Evolutionary conservation across 1,139 yeast species (phyloP).

Genomic region (Pichia sorboxylosa): DNA sequence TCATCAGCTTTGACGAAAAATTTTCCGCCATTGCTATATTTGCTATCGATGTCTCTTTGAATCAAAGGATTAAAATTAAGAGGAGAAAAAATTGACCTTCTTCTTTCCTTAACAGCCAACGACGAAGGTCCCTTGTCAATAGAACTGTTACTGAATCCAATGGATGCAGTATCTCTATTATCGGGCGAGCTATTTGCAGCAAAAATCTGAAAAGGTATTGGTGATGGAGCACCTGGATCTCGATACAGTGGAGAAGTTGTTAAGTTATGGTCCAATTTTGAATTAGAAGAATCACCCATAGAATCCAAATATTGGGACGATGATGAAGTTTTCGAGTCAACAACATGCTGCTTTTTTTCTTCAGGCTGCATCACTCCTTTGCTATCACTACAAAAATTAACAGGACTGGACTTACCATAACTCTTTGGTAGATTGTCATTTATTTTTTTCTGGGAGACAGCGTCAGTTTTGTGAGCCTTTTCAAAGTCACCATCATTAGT

Average conservation of each 20-base stretch:
- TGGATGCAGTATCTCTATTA: conserved; percentile 6
- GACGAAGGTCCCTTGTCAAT: conserved; percentile 1
- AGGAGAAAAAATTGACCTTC: conserved; percentile 65
- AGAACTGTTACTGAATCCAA: background rate
- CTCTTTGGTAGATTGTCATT: too few species aligned
- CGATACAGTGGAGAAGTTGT: conserved; percentile 59
- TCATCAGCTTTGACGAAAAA: conserved; percentile 38
- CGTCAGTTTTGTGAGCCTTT: background rate
- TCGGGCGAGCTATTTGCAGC: conserved; percentile 23
- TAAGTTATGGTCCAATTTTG: too few species aligned
- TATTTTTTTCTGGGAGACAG: too few species aligned
- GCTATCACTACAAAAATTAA: too few species aligned
- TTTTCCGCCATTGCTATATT: conserved; percentile 78
- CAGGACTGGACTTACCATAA: too few species aligned
- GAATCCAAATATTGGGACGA: too few species aligned
- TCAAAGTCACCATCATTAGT: background rate
- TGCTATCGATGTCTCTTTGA: conserved; percentile 63
- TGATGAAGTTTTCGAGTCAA: too few species aligned
- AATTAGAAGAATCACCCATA: too few species aligned
- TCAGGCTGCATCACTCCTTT: too few species aligned
- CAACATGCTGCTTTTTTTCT: too few species aligned
- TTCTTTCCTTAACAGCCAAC: conserved; percentile 15
- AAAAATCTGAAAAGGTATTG: conserved; percentile 49
- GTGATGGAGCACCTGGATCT: conserved; percentile 78
- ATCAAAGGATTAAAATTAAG: conserved; percentile 69